A percentile compares a stretch with the other conserved stretches of the same genome.
These are phyloP conservation scores for Starmerella apicola DNA, from an alignment of 805 yeast species.

Conservation along the genomic window DNA sequence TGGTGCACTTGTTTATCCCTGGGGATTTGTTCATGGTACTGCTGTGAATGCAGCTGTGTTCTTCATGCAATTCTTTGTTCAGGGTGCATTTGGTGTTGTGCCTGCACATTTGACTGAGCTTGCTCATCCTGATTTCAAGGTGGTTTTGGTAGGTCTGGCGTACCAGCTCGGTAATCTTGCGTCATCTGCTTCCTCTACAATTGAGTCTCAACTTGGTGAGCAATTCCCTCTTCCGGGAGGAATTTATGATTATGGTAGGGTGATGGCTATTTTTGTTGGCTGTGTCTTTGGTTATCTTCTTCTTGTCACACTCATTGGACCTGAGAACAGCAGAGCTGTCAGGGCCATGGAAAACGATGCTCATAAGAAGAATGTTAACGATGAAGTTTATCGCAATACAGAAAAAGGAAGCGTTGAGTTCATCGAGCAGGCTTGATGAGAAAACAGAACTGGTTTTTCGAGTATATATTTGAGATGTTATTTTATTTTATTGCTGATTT, in stretches of 20 bases:
- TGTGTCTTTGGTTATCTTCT: conserved; percentile 46
- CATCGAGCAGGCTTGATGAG: background rate
- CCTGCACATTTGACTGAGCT: conserved; percentile 57
- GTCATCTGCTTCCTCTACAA: conserved; percentile 58
- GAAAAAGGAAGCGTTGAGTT: background rate
- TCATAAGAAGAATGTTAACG: background rate
- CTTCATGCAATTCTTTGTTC: conserved; percentile 52
- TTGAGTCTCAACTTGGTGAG: conserved; percentile 51
- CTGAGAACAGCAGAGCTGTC: conserved; percentile 30
- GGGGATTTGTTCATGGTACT: conserved; percentile 37
- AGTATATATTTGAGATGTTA: too few species aligned
- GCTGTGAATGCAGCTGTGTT: conserved; percentile 49
- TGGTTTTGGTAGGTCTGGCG: conserved; percentile 48
- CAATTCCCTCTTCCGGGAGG: conserved; percentile 40
- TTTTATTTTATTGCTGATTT: too few species aligned
- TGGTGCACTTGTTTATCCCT: conserved; percentile 52
- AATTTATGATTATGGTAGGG: conserved; percentile 50
- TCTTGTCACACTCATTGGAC: conserved; percentile 41
- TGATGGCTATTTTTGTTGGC: conserved; percentile 58
- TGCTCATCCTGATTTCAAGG: conserved; percentile 50
- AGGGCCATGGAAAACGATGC: conserved; percentile 3
- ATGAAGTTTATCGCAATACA: background rate
- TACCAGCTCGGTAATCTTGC: conserved; percentile 67
- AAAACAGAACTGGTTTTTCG: conserved; percentile 1
- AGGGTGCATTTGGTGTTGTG: conserved; percentile 65